phyloP scores from a whole-genome alignment of 148 eudicot genomes.

The Camellia japonica region DNA sequence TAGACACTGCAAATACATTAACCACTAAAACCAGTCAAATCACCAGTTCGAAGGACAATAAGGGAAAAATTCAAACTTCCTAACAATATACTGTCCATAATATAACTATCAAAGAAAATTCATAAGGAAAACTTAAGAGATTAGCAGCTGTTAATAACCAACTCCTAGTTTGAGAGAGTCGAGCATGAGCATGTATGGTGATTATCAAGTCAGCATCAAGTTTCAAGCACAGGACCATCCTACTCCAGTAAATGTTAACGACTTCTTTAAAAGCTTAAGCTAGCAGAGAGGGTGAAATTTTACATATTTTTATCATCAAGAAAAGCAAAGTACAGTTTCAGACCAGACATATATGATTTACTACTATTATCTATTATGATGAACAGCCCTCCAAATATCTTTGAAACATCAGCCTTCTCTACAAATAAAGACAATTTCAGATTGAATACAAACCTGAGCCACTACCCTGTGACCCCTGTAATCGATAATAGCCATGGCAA shows the following conservation, averaged over 20 bases:
- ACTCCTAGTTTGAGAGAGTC: not conserved
- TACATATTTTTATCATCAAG: not conserved
- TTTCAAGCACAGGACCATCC: not conserved
- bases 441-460: constrained; percentile 74
- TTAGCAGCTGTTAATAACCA: not conserved
- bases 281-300: not conserved
- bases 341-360: not conserved
- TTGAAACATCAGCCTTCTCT: not conserved
- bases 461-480: constrained; percentile 97
- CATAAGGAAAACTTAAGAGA: not conserved
- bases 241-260: not conserved
- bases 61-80: not conserved
- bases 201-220: not conserved
- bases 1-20: not conserved
- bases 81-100: not conserved
- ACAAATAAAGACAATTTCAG: not conserved
- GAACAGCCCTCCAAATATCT: not conserved
- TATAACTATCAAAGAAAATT: not conserved
- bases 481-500: constrained; percentile 97
- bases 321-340: not conserved
- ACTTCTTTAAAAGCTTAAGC: not conserved
- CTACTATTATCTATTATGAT: not conserved
- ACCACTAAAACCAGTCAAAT: not conserved
- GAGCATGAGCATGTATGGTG: not conserved
- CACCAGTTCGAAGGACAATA: not conserved